phyloP scores from a whole-genome alignment of 768 basidiomycete species.

The Russula sp. region DNA sequence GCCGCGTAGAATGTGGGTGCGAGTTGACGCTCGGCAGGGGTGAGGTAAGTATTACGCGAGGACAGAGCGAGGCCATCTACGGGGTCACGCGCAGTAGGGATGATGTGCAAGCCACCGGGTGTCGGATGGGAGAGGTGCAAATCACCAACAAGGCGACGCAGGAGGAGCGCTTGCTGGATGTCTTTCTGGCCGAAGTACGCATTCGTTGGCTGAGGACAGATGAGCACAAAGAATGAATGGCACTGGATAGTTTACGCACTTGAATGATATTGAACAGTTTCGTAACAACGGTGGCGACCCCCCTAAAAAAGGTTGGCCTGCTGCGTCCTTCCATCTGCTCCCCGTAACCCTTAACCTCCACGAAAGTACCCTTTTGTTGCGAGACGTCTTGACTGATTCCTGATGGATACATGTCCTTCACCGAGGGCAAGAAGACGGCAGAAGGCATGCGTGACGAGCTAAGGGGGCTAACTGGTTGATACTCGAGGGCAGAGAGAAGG shows the following conservation, averaged over 20 bases:
- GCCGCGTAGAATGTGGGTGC: conserved; percentile 59
- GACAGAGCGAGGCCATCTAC: conserved; percentile 74
- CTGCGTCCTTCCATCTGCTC: conserved; percentile 90
- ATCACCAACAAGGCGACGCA: conserved; percentile 74
- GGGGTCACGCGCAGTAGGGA: conserved; percentile 74
- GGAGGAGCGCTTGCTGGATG: conserved; percentile 89
- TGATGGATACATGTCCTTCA: conserved; percentile 87
- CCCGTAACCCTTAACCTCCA: conserved; percentile 87
- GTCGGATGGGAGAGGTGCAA: conserved; percentile 75
- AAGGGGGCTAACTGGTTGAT: conserved; percentile 21
- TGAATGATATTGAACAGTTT: conserved; percentile 93
- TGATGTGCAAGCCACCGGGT: conserved; percentile 69
- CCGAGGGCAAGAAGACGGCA: conserved; percentile 75
- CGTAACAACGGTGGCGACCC: conserved; percentile 90
- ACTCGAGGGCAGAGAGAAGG: conserved; percentile 40
- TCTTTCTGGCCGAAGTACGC: conserved; percentile 98
- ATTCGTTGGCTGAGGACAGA: conserved; percentile 62
- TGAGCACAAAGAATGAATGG: background rate
- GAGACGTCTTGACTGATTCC: conserved; percentile 75
- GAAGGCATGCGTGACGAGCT: conserved; percentile 40
- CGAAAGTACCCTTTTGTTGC: conserved; percentile 80
- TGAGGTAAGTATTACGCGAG: conserved; percentile 84
- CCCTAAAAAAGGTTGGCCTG: conserved; percentile 89
- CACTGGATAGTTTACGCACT: conserved; percentile 39
- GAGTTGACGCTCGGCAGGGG: conserved; percentile 50